These are phyloP conservation scores for Saccharomycopsis synnaedendra DNA, from an alignment of 805 yeast genomes.

Conservation along the genomic window DNA sequence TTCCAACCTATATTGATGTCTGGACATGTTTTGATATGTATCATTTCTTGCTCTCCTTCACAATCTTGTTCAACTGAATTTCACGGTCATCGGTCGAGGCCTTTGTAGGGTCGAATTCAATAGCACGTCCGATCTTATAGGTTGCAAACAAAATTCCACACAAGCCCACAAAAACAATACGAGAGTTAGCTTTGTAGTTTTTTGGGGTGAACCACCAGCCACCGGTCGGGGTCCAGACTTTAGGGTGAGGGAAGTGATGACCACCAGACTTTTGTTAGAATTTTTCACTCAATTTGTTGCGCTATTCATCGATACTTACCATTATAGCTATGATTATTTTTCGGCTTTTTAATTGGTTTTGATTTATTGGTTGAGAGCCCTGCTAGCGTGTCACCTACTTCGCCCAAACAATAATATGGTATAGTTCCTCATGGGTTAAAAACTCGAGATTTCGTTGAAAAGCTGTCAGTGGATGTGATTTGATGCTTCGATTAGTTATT, in stretches of 20 bases:
- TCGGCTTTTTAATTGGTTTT: neutral
- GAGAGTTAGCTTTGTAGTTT: conserved; percentile 14
- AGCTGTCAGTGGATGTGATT: no score
- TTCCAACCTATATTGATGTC: no score
- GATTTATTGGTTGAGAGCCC: neutral
- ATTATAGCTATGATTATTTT: neutral
- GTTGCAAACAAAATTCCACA: conserved; percentile 1
- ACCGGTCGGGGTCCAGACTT: conserved; percentile 17
- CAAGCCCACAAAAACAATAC: conserved; percentile 5
- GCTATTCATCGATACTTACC: neutral
- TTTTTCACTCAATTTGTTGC: neutral
- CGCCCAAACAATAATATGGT: neutral
- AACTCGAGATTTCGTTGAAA: no score
- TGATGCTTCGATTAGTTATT: no score
- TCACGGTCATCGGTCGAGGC: no score
- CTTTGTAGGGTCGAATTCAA: neutral
- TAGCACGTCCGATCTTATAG: neutral
- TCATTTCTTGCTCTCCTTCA: no score
- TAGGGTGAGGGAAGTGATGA: neutral
- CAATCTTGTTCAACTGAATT: no score
- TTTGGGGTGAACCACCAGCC: conserved; percentile 18
- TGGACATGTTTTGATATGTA: no score
- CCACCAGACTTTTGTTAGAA: neutral
- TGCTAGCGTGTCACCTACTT: neutral
- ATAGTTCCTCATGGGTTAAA: neutral